These are phyloP conservation scores for Fusarium sp. DNA, from an alignment of 2,329 filamentous ascomycete genomes.

Conservation along the genomic window DNA sequence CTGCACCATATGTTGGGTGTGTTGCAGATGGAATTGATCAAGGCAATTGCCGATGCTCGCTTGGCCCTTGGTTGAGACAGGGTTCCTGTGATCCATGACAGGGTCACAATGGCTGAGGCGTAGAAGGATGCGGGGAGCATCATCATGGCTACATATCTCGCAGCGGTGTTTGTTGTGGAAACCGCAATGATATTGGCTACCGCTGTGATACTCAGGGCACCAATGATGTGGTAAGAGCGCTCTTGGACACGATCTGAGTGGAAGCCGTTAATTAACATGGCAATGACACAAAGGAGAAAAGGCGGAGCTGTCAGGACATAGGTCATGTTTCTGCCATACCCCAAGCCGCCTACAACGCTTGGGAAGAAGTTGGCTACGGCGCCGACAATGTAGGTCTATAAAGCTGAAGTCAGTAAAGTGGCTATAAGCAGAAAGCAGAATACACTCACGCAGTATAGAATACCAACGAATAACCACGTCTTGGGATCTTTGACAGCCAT, in stretches of 20 bases:
- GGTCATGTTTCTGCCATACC: conserved; percentile 39
- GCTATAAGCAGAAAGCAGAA: too few species aligned
- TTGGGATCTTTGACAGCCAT: conserved; percentile 15
- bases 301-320: conserved; percentile 44
- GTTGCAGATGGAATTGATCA: conserved; percentile 11
- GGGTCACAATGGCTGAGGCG: conserved; percentile 5
- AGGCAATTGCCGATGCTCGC: neutral
- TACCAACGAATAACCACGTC: conserved; percentile 14
- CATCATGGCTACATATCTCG: conserved; percentile 18
- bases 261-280: conserved; percentile 34
- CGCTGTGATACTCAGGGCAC: neutral
- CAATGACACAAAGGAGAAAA: conserved; percentile 31
- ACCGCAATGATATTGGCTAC: conserved; percentile 13
- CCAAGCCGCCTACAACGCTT: conserved; percentile 48
- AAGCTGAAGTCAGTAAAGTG: neutral
- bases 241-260: conserved; percentile 40
- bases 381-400: conserved; percentile 8
- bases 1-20: conserved; percentile 9
- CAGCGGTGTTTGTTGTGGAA: conserved; percentile 10
- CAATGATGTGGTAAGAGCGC: conserved; percentile 19
- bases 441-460: conserved; percentile 1
- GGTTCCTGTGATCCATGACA: conserved; percentile 2
- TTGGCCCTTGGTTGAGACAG: conserved; percentile 4
- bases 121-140: conserved; percentile 11
- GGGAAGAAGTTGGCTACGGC: conserved; percentile 46